Base-by-base conservation (phyloP, 768 basidiomycete species). In the Antrodiella citrinella region DNA sequence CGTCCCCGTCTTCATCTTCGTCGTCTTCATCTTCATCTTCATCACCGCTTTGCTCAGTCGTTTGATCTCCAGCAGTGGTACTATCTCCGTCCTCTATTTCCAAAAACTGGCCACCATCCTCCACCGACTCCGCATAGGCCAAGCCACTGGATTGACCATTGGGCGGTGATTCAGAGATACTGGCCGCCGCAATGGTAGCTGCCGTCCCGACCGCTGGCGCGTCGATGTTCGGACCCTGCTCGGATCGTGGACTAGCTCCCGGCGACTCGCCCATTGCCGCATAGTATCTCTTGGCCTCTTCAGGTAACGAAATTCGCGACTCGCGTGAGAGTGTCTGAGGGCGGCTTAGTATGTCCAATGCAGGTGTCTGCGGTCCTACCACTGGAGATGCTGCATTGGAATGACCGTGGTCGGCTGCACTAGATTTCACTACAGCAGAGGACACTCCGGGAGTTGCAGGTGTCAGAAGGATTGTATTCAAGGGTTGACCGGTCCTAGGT, bases 261-360 rank as follows among this genome's bases (percentile, higher is more conserved):
- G 86, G 82, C 3, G 80, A 82, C 50, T 87, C 85, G 30, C 66
- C 67, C 76, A 86, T 81, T 57, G 75, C 78, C 30, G 78, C 73
- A 50, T 87, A 82, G 59, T 86, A 89, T 44, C 76, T 80, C 54
- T 72, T 78, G 13, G 87, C 83, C 62, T 91, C 89, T 49, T 89
- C 86, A 1, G 88, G 84, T 30, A 89, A 71, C 26, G 82, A 79
- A 45, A 84, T 77, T 20, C 76, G 75, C 7, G 85, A 88, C 46
- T 83, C 82, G 49, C 82, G 76, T n/a, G 78, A 76, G 15, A 71
- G 56, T 62, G n/a, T 63, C 62, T 19, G 65, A 63, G 53, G 61
- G 60, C 47, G 62, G 22, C 20, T 54, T 10, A 47, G 53, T 13
- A 24, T 7, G 30, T 35, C 30, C 30, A 15, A n/a, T n/a, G n/a